Percentiles rank a stretch among this genome's conserved stretches.
These are phyloP conservation scores for Medicago ruthenica DNA, from an alignment of 306 rosid genomes.

Conservation along the genomic window DNA sequence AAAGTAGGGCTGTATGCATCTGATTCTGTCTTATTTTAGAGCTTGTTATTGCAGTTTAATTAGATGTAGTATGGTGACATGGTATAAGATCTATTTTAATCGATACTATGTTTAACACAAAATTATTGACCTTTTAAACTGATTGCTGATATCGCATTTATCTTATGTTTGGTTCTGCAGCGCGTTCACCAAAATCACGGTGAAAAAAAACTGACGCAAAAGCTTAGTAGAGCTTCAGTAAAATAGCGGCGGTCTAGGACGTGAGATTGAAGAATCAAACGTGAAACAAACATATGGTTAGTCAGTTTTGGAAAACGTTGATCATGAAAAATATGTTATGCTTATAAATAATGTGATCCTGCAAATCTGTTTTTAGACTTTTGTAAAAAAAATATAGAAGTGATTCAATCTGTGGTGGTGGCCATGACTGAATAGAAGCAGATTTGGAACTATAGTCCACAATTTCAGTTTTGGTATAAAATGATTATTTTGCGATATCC, in stretches of 20 bases:
- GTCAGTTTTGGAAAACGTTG: not conserved
- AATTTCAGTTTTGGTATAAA: not conserved
- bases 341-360: not conserved
- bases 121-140: no score
- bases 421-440: not conserved
- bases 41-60: no score
- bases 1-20: no score
- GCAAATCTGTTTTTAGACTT: not conserved
- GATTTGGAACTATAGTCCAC: not conserved
- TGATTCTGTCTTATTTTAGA: no score
- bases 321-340: not conserved
- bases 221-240: not conserved
- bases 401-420: no score
- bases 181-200: no score
- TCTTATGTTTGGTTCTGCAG: no score
- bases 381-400: not conserved
- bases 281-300: not conserved
- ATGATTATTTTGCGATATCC: not conserved
- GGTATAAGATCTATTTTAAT: no score
- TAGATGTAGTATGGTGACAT: no score
- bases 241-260: not conserved
- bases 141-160: no score
- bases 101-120: no score
- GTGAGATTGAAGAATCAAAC: not conserved
- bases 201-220: no score